Conservation (phyloP, 768 basidiomycete genomes). For the Suillus sp. region DNA sequence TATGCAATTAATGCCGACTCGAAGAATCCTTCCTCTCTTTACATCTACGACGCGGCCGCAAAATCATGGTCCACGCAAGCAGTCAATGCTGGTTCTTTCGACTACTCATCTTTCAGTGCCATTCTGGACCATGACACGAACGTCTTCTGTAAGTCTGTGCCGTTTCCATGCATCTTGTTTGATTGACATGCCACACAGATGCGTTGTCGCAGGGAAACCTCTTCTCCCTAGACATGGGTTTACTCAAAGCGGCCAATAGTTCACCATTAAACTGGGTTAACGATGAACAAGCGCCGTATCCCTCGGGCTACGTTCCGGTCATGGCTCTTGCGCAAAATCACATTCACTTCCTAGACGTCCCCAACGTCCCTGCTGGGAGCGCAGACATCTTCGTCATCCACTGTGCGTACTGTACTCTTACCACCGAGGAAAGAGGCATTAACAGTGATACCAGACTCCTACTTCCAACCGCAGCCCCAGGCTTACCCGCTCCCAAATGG, state of each 20-base stretch:
- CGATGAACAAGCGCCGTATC: conserved; percentile 58
- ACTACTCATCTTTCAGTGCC: conserved; percentile 63
- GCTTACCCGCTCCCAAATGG: conserved; percentile 50
- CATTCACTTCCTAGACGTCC: conserved; percentile 78
- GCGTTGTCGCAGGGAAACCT: conserved; percentile 67
- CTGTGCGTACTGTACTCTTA: conserved; percentile 50
- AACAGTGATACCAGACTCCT: conserved; percentile 54
- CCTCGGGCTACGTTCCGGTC: conserved; percentile 64
- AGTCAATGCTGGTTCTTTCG: conserved; percentile 54
- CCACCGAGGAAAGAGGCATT: not conserved
- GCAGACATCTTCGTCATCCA: conserved; percentile 87
- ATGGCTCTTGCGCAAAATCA: conserved; percentile 89
- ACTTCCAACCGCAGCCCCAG: conserved; percentile 74
- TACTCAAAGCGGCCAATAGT: conserved; percentile 60
- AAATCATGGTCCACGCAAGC: conserved; percentile 81
- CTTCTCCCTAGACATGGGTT: conserved; percentile 70
- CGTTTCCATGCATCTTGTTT: not conserved
- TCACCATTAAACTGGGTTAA: conserved; percentile 64
- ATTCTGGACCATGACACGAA: conserved; percentile 96
- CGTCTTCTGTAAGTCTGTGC: conserved; percentile 64
- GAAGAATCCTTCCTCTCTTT: conserved; percentile 64
- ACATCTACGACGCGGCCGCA: conserved; percentile 77
- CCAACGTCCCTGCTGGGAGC: conserved; percentile 64
- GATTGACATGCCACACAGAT: conserved; percentile 42
- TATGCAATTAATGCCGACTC: conserved; percentile 83